These are phyloP conservation scores for Phoma sp. DNA, from an alignment of 2,329 filamentous ascomycete species.

Conservation along the genomic window DNA sequence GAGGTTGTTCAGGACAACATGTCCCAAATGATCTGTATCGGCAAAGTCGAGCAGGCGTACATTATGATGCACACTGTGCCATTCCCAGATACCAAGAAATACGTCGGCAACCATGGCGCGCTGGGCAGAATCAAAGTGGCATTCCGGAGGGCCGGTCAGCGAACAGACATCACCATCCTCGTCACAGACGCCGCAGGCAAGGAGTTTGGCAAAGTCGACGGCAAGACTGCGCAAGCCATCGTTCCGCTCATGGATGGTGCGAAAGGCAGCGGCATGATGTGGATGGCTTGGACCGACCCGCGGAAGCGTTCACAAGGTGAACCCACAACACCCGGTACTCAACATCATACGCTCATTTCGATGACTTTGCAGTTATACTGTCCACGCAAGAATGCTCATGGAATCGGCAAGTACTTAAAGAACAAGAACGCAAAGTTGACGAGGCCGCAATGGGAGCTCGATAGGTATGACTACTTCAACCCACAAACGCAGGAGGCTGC, in stretches of 20 bases:
- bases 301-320: constrained; percentile 70
- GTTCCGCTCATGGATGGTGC: constrained; percentile 74
- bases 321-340: constrained; percentile 24
- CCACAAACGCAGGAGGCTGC: constrained; percentile 63
- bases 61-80: constrained; percentile 75
- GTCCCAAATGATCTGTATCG: constrained; percentile 80
- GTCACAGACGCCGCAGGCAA: constrained; percentile 75
- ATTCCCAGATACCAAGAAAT: constrained; percentile 68
- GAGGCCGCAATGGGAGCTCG: constrained; percentile 67
- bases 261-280: constrained; percentile 68
- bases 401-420: constrained; percentile 72
- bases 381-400: constrained; percentile 68
- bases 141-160: constrained; percentile 65
- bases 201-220: constrained; percentile 79
- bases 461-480: constrained; percentile 75
- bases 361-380: constrained; percentile 83
- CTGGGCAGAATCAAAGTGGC: constrained; percentile 77
- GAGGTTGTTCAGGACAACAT: constrained; percentile 66
- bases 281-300: constrained; percentile 73
- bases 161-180: constrained; percentile 71
- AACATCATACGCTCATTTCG: constrained; percentile 44
- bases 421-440: constrained; percentile 72
- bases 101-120: constrained; percentile 63
- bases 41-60: constrained; percentile 72
- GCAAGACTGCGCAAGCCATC: constrained; percentile 70